A percentile compares a stretch with the other conserved stretches of the same genome.
These are phyloP conservation scores for Xylaria polymorpha DNA, from an alignment of 2,329 filamentous ascomycete genomes.

Conservation along the genomic window DNA sequence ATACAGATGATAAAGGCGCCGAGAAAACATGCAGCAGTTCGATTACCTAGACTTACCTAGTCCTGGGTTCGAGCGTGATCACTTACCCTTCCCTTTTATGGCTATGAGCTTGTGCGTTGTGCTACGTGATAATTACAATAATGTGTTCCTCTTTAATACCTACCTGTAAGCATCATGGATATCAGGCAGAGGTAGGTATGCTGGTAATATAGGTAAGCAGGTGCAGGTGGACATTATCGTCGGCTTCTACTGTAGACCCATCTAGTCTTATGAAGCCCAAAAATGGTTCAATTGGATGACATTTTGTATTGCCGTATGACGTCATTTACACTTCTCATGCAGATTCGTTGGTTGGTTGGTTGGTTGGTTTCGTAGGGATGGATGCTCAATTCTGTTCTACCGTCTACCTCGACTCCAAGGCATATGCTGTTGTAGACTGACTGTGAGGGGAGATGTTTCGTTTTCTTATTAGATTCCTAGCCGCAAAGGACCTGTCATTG, in stretches of 20 bases:
- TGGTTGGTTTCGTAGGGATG: not conserved
- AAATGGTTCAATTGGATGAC: no score
- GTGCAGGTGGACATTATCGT: not conserved
- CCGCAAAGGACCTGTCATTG: not conserved
- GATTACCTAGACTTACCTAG: not conserved
- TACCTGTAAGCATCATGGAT: no score
- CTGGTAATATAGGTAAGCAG: not conserved
- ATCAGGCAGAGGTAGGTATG: no score
- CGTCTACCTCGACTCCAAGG: no score
- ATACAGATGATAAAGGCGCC: slow-evolving; percentile 18
- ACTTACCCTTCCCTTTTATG: not conserved
- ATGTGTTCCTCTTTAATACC: not conserved
- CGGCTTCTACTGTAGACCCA: not conserved
- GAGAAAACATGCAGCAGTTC: slow-evolving; percentile 16
- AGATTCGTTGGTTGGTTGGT: not conserved
- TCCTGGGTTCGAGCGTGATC: slow-evolving; percentile 5
- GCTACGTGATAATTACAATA: not conserved
- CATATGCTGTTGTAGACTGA: not conserved
- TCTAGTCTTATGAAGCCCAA: not conserved
- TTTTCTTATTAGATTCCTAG: not conserved
- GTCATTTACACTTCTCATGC: slow-evolving; percentile 24
- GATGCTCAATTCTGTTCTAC: no score
- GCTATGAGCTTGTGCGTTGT: not conserved
- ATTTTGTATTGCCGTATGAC: slow-evolving; percentile 12
- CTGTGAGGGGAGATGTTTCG: not conserved